Evolutionary conservation across 768 basidiomycete species (phyloP).

Genomic region (Lentinula aciculospora): DNA sequence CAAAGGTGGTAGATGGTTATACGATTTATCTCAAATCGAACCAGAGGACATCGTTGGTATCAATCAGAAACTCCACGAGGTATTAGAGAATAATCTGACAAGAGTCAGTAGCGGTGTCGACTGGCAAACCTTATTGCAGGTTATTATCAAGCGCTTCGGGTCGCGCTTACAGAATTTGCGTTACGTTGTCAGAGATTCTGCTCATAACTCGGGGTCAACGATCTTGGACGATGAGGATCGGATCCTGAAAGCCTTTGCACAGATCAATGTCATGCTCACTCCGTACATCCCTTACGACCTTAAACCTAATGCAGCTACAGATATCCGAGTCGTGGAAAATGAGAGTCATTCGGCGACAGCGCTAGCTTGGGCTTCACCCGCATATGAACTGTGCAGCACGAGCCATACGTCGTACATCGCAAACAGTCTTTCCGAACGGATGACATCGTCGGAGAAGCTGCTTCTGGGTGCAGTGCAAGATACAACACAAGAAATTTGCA

Average conservation of each 20-base stretch:
- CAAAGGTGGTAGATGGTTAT: neutral
- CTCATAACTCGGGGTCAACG: constrained; percentile 12
- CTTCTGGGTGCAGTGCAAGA: constrained; percentile 24
- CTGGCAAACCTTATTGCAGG: constrained; percentile 32
- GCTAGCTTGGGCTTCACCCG: constrained; percentile 28
- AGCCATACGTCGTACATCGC: constrained; percentile 24
- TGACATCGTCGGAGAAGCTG: constrained; percentile 25
- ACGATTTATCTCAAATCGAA: neutral
- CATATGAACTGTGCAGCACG: constrained; percentile 25
- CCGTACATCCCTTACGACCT: constrained; percentile 22
- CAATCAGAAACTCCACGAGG: constrained; percentile 11
- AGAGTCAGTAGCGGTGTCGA: constrained; percentile 28
- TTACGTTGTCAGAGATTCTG: constrained; percentile 21
- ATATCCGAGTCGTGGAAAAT: neutral
- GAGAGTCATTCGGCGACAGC: neutral
- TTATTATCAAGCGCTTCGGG: constrained; percentile 35
- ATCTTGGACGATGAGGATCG: constrained; percentile 5
- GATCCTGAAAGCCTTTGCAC: constrained; percentile 20
- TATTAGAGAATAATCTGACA: constrained; percentile 8
- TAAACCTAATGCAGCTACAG: constrained; percentile 12
- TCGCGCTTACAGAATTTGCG: constrained; percentile 34
- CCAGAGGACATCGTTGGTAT: neutral
- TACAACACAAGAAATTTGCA: constrained; percentile 39
- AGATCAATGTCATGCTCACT: constrained; percentile 23
- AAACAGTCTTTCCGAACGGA: neutral